Base-by-base conservation (phyloP, 768 basidiomycete species). In the Tylopilus balloui region DNA sequence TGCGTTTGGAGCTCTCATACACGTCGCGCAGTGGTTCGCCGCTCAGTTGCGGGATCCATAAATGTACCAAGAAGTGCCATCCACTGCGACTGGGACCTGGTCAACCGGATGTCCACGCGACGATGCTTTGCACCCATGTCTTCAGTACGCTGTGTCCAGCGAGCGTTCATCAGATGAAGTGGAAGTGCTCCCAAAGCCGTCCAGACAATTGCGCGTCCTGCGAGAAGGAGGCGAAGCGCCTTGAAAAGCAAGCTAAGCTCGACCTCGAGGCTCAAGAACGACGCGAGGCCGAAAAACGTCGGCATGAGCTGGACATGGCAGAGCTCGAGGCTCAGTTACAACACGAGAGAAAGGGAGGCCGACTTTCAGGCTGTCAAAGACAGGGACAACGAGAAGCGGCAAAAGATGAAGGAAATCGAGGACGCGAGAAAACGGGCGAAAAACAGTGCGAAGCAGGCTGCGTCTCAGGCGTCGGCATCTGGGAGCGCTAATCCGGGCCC, bases 21-120 rank as follows among this genome's bases (percentile, higher is more conserved):
- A 7, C 8, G 6, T 24, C 3, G 19, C 35, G n/a, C 45, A 86
- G 84, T 53, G 77, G 75, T 17, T 62, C 57, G 0, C 57, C 64
- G 29, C 69, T 87, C 2, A 71, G 57, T 8, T 86, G 84, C 54
- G 71, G 72, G 1, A 13, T 74, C 10, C 84, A 86, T 57, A 42
- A 31, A 2, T 87, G 84, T 55, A 70, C 77, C 2, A 80, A 74
- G 0, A 84, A 74, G 60, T 87, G 84, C 47, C 84, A 86, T 61
- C 77, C 76, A 46, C 48, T 12, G 59, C 53, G 40, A 77, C 78
- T 52, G 76, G 85, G 61, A 75, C 79, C 15, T 74, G 79, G 61
- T 41, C 55, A 55, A 17, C 61, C 58, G 2, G 58, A 62, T 3
- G 32, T 53, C 15, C 61, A 63, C 39, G 23, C 7, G 6, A 52